phyloP scores from a whole-genome alignment of 352 stramenopile species.

The Phytophthora constricta region DNA sequence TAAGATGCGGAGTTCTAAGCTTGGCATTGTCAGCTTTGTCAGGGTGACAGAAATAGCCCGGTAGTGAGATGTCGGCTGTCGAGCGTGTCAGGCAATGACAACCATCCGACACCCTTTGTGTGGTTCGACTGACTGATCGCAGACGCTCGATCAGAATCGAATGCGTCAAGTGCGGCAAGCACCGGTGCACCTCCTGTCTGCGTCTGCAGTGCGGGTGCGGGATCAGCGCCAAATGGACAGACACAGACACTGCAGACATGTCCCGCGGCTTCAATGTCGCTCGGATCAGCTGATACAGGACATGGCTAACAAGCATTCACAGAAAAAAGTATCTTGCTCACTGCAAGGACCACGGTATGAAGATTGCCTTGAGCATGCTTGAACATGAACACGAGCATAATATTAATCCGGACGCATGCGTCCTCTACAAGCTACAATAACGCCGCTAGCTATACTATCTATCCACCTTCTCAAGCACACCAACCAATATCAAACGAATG shows the following conservation, averaged over 20 bases:
- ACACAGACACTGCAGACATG: not conserved
- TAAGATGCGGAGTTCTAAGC: not conserved
- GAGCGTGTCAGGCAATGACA: too few species aligned
- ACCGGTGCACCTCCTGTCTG: not conserved
- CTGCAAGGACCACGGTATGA: not conserved
- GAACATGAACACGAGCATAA: conserved; percentile 8
- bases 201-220: too few species aligned
- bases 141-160: conserved; percentile 1
- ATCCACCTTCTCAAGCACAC: too few species aligned
- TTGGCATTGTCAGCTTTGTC: not conserved
- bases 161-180: too few species aligned
- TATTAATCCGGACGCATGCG: too few species aligned
- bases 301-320: not conserved
- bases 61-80: too few species aligned
- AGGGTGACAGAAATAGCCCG: not conserved
- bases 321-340: conserved; percentile 15
- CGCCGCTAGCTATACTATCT: not conserved
- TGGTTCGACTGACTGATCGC: not conserved
- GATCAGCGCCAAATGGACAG: not conserved
- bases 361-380: too few species aligned
- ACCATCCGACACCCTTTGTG: not conserved
- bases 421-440: too few species aligned
- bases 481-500: not conserved
- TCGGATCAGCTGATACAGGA: conserved; percentile 2
- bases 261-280: conserved; percentile 6